Percentiles rank a stretch among this genome's conserved stretches.
phyloP scores from a whole-genome alignment of 148 eudicot genomes.

The Silene uniflora region DNA sequence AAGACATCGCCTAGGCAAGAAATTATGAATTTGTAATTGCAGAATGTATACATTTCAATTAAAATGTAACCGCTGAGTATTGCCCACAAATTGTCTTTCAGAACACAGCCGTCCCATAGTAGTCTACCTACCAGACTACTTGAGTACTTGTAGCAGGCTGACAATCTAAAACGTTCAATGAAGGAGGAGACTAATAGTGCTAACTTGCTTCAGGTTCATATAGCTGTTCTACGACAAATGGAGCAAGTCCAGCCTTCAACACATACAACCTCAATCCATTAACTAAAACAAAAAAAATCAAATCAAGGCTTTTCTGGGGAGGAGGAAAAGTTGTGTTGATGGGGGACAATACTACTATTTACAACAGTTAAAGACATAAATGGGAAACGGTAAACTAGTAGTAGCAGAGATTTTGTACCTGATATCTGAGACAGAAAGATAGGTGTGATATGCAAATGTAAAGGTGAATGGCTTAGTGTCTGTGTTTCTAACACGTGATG shows the following conservation, averaged over 20 bases:
- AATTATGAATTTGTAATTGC: too few species aligned
- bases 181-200: too few species aligned
- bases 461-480: slow-evolving; percentile 82
- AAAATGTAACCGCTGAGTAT: too few species aligned
- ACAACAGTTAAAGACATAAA: not conserved
- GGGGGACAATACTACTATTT: not conserved
- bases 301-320: not conserved
- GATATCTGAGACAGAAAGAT: slow-evolving; percentile 90
- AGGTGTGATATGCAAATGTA: slow-evolving; percentile 91
- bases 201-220: not conserved
- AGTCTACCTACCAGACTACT: too few species aligned
- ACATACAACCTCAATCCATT: not conserved
- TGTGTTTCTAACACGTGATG: slow-evolving; percentile 81
- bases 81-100: not conserved
- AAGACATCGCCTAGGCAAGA: too few species aligned
- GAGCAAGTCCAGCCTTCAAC: not conserved
- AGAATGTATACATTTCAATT: too few species aligned
- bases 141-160: too few species aligned
- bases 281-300: not conserved
- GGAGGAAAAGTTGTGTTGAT: not conserved
- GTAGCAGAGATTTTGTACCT: slow-evolving; percentile 39
- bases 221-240: not conserved
- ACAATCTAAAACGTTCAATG: too few species aligned
- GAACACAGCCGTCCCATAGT: too few species aligned
- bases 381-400: slow-evolving; percentile 9